Conservation (phyloP, 2,329 filamentous ascomycete genomes). For the Cordyceps cicadae region DNA sequence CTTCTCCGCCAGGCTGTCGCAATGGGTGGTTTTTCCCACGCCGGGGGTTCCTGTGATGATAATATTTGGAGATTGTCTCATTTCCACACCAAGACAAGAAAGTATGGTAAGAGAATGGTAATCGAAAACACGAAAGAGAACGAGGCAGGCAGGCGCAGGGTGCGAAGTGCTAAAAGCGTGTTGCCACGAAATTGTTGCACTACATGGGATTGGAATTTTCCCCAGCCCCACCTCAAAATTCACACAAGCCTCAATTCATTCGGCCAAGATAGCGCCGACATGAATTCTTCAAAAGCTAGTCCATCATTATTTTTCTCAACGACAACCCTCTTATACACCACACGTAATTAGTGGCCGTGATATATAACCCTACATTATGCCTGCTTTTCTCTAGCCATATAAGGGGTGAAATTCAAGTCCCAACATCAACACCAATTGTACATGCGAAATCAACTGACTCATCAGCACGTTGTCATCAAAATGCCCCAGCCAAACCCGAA, state of each 20-base stretch:
- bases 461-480: conserved; percentile 6
- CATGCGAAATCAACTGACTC: conserved; percentile 5
- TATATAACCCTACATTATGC: not conserved
- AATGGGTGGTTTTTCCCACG: conserved; percentile 91
- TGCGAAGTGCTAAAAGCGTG: not conserved
- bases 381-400: conserved; percentile 9
- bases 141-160: not conserved
- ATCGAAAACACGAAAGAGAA: not conserved
- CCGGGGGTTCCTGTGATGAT: conserved; percentile 93
- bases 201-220: not conserved
- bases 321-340: not conserved
- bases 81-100: conserved; percentile 10
- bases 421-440: conserved; percentile 11
- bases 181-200: not conserved
- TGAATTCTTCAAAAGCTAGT: not conserved
- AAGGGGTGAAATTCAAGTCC: conserved; percentile 6
- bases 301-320: not conserved
- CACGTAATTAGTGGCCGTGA: not conserved
- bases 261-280: not conserved
- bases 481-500: not conserved
- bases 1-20: conserved; percentile 67
- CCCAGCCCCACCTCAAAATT: conserved; percentile 1
- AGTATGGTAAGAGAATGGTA: not conserved
- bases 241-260: not conserved
- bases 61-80: conserved; percentile 67